Conservation (phyloP, 2,329 filamentous ascomycete species). For the Mollisia scopiformis region DNA sequence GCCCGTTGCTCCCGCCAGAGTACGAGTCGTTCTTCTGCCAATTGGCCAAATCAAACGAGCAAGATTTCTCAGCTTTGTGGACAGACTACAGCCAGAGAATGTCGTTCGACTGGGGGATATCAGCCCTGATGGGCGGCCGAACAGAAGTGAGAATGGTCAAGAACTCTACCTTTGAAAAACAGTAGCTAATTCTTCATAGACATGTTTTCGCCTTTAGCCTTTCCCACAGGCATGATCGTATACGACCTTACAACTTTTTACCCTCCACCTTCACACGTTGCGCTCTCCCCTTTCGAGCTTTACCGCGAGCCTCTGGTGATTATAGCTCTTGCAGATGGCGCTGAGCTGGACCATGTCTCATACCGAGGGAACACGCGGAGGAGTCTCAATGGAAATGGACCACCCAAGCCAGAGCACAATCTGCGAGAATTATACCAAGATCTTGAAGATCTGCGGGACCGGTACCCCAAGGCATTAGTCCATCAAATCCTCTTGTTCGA, state of each 20-base stretch:
- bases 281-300: conserved; percentile 86
- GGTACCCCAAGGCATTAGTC: conserved; percentile 75
- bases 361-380: conserved; percentile 60
- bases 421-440: conserved; percentile 65
- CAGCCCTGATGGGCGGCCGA: conserved; percentile 80
- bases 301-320: conserved; percentile 84
- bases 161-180: conserved; percentile 1
- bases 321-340: conserved; percentile 82
- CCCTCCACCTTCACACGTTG: conserved; percentile 77
- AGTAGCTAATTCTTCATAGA: conserved; percentile 54
- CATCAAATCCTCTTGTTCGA: conserved; percentile 84
- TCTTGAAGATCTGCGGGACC: conserved; percentile 70
- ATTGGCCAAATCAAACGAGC: conserved; percentile 83
- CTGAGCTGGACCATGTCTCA: conserved; percentile 60
- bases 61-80: conserved; percentile 78
- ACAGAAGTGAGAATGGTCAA: conserved; percentile 70
- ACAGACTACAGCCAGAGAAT: conserved; percentile 77
- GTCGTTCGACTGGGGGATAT: conserved; percentile 85
- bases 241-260: conserved; percentile 85
- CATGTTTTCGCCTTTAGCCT: conserved; percentile 91
- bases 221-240: conserved; percentile 82
- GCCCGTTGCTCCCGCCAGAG: conserved; percentile 87
- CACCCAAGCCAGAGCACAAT: conserved; percentile 55
- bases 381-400: conserved; percentile 53
- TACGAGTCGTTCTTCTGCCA: conserved; percentile 85